A percentile compares a stretch with the other conserved stretches of the same genome.
These are phyloP conservation scores for Theileria annulata DNA, from an alignment of 169 alveolate species.

Conservation along the genomic window DNA sequence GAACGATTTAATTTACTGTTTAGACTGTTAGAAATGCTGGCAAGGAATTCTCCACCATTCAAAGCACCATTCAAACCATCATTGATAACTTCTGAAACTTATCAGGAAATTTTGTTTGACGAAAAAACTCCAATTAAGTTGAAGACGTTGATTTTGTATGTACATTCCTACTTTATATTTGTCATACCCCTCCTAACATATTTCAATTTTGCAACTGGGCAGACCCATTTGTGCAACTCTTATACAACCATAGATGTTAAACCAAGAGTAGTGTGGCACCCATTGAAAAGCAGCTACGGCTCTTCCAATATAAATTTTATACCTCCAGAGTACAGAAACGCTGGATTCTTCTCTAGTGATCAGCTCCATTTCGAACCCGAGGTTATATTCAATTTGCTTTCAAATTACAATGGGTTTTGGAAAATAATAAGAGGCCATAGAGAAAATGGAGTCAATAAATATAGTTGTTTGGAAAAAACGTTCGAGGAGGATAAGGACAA, in stretches of 20 bases:
- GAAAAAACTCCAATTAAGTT: neutral
- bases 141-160: slow-evolving; percentile 7
- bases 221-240: slow-evolving; percentile 28
- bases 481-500: neutral
- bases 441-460: neutral
- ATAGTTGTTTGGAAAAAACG: neutral
- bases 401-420: neutral
- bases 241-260: slow-evolving; percentile 15
- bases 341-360: slow-evolving; percentile 25
- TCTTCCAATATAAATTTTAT: neutral
- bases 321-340: slow-evolving; percentile 30
- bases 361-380: slow-evolving; percentile 22
- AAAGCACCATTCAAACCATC: neutral
- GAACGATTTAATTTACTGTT: neutral
- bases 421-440: neutral
- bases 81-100: neutral
- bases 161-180: slow-evolving; percentile 33
- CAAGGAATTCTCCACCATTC: neutral
- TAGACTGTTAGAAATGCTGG: neutral
- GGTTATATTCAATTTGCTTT: slow-evolving; percentile 7
- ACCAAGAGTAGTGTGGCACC: slow-evolving; percentile 31
- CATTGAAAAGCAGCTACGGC: slow-evolving; percentile 19
- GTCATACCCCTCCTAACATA: slow-evolving; percentile 48
- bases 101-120: neutral
- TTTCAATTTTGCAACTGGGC: neutral